A percentile compares a stretch with the other conserved stretches of the same genome.
Evolutionary conservation across 73 alveolate species (phyloP).

Genomic region (Symbiodinium pilosum): DNA sequence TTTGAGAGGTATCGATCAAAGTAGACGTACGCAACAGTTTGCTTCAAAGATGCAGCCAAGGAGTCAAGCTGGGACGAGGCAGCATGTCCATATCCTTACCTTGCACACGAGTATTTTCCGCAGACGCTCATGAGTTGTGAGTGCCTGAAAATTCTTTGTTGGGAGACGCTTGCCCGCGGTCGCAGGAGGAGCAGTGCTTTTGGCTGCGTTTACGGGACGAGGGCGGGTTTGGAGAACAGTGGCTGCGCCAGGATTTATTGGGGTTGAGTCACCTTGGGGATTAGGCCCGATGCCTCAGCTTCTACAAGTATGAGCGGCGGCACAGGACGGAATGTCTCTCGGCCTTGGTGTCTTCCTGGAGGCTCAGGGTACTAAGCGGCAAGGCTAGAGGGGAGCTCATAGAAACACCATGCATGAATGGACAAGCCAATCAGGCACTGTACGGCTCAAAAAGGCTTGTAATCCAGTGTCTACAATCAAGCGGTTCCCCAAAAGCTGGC

Average conservation of each 20-base stretch:
- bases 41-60: neutral
- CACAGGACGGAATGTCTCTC: conserved; percentile 42
- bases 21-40: no score
- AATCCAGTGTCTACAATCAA: no score
- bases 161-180: neutral
- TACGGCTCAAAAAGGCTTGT: no score
- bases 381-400: no score
- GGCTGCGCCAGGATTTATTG: conserved; percentile 51
- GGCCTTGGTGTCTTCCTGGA: conserved; percentile 67
- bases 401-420: no score
- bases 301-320: neutral
- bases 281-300: no score
- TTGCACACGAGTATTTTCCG: no score
- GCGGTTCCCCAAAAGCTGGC: neutral
- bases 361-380: no score
- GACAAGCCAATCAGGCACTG: no score
- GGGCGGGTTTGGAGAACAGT: conserved; percentile 51
- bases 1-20: no score
- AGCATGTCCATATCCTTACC: no score
- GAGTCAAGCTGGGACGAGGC: conserved; percentile 10
- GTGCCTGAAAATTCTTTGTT: neutral
- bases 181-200: conserved; percentile 53
- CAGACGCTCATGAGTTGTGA: neutral
- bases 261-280: neutral
- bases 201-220: conserved; percentile 79